phyloP scores from a whole-genome alignment of 225 moss, liverwort and hornwort species.

The Climacium dendroides region DNA sequence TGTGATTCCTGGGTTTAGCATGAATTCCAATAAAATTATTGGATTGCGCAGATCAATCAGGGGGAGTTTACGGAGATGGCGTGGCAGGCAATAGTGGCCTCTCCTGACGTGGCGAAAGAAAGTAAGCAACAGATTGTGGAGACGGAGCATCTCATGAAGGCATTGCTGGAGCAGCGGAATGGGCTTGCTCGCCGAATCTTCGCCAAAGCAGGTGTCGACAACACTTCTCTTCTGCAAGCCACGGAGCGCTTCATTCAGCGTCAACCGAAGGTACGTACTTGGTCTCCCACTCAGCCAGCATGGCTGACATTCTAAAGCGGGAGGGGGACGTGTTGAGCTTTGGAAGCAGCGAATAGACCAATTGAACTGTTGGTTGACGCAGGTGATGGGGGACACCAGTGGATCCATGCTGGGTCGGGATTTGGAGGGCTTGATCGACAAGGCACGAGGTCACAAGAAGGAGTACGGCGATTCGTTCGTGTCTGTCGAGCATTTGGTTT shows the following conservation, averaged over 20 bases:
- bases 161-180: slow-evolving; percentile 89
- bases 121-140: slow-evolving; percentile 97
- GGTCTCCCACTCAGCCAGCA: neutral
- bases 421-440: slow-evolving; percentile 75
- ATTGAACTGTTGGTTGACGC: neutral
- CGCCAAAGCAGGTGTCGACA: slow-evolving; percentile 87
- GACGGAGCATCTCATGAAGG: slow-evolving; percentile 94
- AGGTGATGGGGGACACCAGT: slow-evolving; percentile 83
- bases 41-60: slow-evolving; percentile 65
- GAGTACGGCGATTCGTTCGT: slow-evolving; percentile 77
- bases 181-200: slow-evolving; percentile 91
- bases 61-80: slow-evolving; percentile 96
- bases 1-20: neutral
- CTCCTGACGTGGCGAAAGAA: slow-evolving; percentile 90
- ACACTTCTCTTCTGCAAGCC: slow-evolving; percentile 85
- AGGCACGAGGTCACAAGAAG: slow-evolving; percentile 66
- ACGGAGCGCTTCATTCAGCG: slow-evolving; percentile 79
- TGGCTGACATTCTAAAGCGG: neutral
- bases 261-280: slow-evolving; percentile 69
- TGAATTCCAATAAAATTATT: neutral
- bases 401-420: slow-evolving; percentile 94
- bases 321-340: neutral
- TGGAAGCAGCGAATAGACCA: neutral
- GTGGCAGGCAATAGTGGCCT: slow-evolving; percentile 88
- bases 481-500: slow-evolving; percentile 86